A percentile compares a stretch with the other conserved stretches of the same genome.
Conservation (phyloP, 2,329 filamentous ascomycete species). For the Alternaria postmessia region DNA sequence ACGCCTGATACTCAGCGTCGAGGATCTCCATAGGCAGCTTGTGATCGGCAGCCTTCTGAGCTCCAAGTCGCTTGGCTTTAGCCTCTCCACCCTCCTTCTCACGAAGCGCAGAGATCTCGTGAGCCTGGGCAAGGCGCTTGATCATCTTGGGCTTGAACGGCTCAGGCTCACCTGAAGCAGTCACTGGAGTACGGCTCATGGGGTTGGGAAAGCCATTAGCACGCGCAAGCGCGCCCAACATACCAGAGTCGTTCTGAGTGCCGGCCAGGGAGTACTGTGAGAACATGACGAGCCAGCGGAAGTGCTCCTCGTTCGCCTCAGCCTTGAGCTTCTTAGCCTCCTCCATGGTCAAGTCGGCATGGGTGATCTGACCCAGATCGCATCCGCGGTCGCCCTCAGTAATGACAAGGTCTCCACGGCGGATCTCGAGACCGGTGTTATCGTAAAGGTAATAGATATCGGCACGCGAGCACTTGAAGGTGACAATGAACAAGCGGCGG, state of each 20-base stretch:
- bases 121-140: constrained; percentile 88
- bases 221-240: constrained; percentile 55
- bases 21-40: constrained; percentile 97
- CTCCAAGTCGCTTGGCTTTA: constrained; percentile 94
- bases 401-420: constrained; percentile 92
- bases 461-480: constrained; percentile 94
- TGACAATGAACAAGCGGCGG: constrained; percentile 77
- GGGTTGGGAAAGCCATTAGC: constrained; percentile 44
- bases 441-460: constrained; percentile 98
- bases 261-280: constrained; percentile 65
- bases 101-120: constrained; percentile 86
- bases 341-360: constrained; percentile 86
- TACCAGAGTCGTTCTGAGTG: constrained; percentile 55
- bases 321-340: constrained; percentile 89
- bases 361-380: constrained; percentile 90
- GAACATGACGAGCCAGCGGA: constrained; percentile 99
- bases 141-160: constrained; percentile 91
- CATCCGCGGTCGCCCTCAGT: constrained; percentile 97
- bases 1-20: constrained; percentile 99
- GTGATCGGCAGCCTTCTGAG: constrained; percentile 95
- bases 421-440: constrained; percentile 89
- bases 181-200: constrained; percentile 57
- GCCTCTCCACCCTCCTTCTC: constrained; percentile 98
- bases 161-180: constrained; percentile 60
- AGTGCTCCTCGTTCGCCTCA: constrained; percentile 92